Evolutionary conservation across 352 stramenopile species (phyloP).

Genomic region (Pythium guiyangense): DNA sequence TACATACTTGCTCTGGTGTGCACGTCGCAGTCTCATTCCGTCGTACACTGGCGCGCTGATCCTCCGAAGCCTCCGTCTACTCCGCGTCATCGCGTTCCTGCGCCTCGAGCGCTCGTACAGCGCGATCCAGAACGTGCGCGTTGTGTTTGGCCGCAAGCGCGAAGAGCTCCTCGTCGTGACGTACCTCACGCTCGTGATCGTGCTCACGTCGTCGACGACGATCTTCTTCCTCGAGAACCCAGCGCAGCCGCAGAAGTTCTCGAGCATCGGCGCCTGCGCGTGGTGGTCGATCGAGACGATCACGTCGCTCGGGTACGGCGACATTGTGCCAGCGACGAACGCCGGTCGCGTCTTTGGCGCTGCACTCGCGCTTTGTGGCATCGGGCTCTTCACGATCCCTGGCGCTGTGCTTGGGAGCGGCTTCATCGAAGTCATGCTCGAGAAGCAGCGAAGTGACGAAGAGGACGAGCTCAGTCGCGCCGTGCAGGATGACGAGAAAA

Average conservation of each 20-base stretch:
- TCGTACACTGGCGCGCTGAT: conserved; percentile 39
- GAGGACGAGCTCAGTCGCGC: conserved; percentile 31
- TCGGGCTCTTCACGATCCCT: conserved; percentile 62
- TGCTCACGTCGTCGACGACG: conserved; percentile 53
- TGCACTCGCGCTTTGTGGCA: conserved; percentile 45
- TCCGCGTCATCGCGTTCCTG: conserved; percentile 55
- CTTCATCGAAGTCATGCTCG: conserved; percentile 69
- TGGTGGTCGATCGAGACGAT: conserved; percentile 69
- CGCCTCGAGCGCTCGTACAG: conserved; percentile 59
- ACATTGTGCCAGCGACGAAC: conserved; percentile 45
- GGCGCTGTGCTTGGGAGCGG: conserved; percentile 51
- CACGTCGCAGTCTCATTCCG: conserved; percentile 12
- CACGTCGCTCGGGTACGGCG: conserved; percentile 63
- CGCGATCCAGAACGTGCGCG: conserved; percentile 48
- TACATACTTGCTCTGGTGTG: not conserved
- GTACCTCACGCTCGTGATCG: conserved; percentile 47
- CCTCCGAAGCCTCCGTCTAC: conserved; percentile 46
- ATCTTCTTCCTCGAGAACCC: conserved; percentile 64
- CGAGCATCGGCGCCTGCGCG: conserved; percentile 38
- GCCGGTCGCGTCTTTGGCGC: conserved; percentile 35
- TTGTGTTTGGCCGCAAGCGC: conserved; percentile 53
- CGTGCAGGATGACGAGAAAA: conserved; percentile 4
- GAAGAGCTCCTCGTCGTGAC: conserved; percentile 58
- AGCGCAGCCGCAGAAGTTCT: conserved; percentile 42
- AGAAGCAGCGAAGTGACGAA: conserved; percentile 48